A percentile compares a stretch with the other conserved stretches of the same genome.
These are phyloP conservation scores for Erythrophleum fordii DNA, from an alignment of 306 rosid genomes.

Conservation along the genomic window DNA sequence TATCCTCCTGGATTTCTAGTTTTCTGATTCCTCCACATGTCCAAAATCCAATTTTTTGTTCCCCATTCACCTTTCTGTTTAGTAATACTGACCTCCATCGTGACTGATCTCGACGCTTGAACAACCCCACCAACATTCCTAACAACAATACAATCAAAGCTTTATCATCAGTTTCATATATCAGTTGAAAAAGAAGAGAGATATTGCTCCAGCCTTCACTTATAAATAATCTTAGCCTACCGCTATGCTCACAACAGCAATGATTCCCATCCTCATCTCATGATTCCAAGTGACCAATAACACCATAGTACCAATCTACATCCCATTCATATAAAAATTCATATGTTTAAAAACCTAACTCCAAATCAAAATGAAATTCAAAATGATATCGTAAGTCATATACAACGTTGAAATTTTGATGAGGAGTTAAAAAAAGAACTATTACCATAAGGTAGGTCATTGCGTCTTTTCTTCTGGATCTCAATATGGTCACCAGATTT, in stretches of 20 bases:
- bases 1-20: not conserved
- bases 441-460: slow-evolving; percentile 54
- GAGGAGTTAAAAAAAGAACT: not conserved
- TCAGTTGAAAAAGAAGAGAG: not conserved
- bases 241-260: slow-evolving; percentile 54
- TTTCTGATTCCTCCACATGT: slow-evolving; percentile 6
- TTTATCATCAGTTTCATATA: not conserved
- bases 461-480: slow-evolving; percentile 60
- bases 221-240: slow-evolving; percentile 47
- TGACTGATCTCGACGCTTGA: slow-evolving; percentile 33
- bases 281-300: slow-evolving; percentile 58
- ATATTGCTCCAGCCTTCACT: not conserved
- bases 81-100: slow-evolving; percentile 47
- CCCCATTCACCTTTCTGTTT: slow-evolving; percentile 25
- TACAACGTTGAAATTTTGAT: too few species aligned
- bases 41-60: not conserved
- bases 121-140: not conserved
- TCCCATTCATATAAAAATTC: not conserved
- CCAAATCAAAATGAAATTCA: not conserved
- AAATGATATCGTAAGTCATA: too few species aligned
- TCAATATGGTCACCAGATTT: slow-evolving; percentile 68
- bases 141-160: not conserved
- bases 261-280: slow-evolving; percentile 46
- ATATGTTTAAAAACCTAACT: too few species aligned
- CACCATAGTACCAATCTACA: slow-evolving; percentile 70